Base-by-base conservation (phyloP, 768 basidiomycete genomes). In the Boletellus emodensis region DNA sequence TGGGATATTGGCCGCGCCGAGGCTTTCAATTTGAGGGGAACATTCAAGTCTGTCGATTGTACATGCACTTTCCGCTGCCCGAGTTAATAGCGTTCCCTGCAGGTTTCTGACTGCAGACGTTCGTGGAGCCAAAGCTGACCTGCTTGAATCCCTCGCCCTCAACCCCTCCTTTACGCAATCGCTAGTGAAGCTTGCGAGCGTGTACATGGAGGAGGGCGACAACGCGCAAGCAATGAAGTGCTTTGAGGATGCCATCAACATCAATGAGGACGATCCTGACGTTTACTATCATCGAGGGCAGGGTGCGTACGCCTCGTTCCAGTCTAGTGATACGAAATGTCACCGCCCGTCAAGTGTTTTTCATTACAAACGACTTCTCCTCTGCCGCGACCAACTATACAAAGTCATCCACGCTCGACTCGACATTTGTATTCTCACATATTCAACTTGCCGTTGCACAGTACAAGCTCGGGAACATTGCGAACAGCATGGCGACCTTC, bases 221-320 rank as follows among this genome's bases (percentile, higher is more conserved):
- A 79, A 89, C 12, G 71, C 75, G 17, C 82, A 81, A 56, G 89
- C 95, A 1, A 94, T 98, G 70, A 82, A 86, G 51, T 90, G 87
- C 65, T 98, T 97, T 65, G 94, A 95, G 39, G 77, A 86, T 55
- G 96, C 96, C 1, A 85, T 93, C 63, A 75, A 78, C 59, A 80
- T 87, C 58, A 85, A 98, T 61, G 72, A 84, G 6, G 73, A 83
- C 42, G 94, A 98, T 70, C 86, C 95, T 0, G 95, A 98, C 69
- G 92, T 96, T 49, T 98, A 91, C 75, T 99, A 99, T 71, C 96
- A 99, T 68, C 91, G 94, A 59, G 96, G 95, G 40, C 96, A 99
- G 76, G 90, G 90, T 89, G 32, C 14, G 57, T 55, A 20, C 12
- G 5, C 40, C 45, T 47, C 30, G 28, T 49, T 17, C 11, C 18